Percentiles rank a stretch among this genome's conserved stretches.
phyloP scores from a whole-genome alignment of 768 basidiomycete species.

The Tulasnella sp. region DNA sequence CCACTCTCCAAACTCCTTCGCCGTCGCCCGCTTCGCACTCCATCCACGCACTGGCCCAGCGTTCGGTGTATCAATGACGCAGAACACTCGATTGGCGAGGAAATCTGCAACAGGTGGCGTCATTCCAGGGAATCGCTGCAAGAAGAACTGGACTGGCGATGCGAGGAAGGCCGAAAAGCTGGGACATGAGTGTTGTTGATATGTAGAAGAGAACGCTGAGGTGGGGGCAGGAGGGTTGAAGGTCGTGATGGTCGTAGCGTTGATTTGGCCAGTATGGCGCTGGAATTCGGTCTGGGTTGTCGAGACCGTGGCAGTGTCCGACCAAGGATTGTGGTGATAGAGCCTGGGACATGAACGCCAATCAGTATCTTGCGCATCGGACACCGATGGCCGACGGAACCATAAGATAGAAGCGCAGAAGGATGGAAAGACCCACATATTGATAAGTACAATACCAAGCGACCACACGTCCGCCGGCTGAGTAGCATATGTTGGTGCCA shows the following conservation, averaged over 20 bases:
- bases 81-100: conserved; percentile 76
- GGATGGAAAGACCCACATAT: conserved; percentile 53
- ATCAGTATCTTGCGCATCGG: background rate
- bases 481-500: conserved; percentile 87
- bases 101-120: conserved; percentile 77
- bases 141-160: conserved; percentile 76
- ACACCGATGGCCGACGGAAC: conserved; percentile 10
- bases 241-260: no score
- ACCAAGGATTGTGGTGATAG: conserved; percentile 98
- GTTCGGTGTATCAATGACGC: conserved; percentile 59
- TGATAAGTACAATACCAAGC: conserved; percentile 95
- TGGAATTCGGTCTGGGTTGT: conserved; percentile 30
- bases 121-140: conserved; percentile 85
- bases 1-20: conserved; percentile 81
- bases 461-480: conserved; percentile 98
- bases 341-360: conserved; percentile 42
- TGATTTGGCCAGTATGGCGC: background rate
- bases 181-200: background rate
- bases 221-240: background rate
- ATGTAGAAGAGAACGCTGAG: background rate
- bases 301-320: conserved; percentile 75
- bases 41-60: conserved; percentile 26
- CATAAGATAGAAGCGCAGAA: conserved; percentile 4
- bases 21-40: conserved; percentile 32
- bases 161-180: conserved; percentile 75